phyloP scores from a whole-genome alignment of 2,329 filamentous ascomycete species.

The Exophiala mesophila region DNA sequence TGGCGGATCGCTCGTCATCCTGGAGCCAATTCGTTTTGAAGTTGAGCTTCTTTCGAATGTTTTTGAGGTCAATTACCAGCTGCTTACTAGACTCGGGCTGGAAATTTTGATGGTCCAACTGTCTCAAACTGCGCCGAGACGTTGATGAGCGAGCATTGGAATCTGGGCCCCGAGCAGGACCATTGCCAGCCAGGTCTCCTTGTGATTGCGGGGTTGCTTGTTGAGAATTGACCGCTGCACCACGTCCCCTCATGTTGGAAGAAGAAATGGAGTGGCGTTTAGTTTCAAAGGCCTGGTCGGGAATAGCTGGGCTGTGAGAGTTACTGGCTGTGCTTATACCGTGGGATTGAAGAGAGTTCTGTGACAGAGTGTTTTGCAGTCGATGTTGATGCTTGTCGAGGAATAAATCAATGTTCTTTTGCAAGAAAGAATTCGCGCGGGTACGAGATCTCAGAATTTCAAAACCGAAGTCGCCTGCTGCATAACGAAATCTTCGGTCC shows the following conservation, averaged over 20 bases:
- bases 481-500: slow-evolving; percentile 10
- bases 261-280: too few species aligned
- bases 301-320: too few species aligned
- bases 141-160: too few species aligned
- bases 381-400: slow-evolving; percentile 13
- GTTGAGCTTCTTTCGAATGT: slow-evolving; percentile 25
- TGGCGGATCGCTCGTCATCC: slow-evolving; percentile 10
- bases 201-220: too few species aligned
- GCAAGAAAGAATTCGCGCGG: slow-evolving; percentile 12
- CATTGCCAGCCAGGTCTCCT: too few species aligned
- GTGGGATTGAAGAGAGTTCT: not conserved
- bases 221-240: too few species aligned
- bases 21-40: slow-evolving; percentile 16
- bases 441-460: slow-evolving; percentile 1
- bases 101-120: slow-evolving; percentile 11
- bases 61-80: slow-evolving; percentile 19
- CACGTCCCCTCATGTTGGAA: too few species aligned
- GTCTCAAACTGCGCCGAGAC: slow-evolving; percentile 14
- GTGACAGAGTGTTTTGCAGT: not conserved
- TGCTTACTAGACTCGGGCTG: slow-evolving; percentile 14
- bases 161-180: too few species aligned
- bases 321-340: too few species aligned
- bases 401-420: slow-evolving; percentile 15
- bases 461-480: slow-evolving; percentile 17
- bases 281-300: too few species aligned